Percentiles rank a stretch among this genome's conserved stretches.
Evolutionary conservation across 78 protist species (phyloP).

Genomic region (Dictyostelium firmibasis): DNA sequence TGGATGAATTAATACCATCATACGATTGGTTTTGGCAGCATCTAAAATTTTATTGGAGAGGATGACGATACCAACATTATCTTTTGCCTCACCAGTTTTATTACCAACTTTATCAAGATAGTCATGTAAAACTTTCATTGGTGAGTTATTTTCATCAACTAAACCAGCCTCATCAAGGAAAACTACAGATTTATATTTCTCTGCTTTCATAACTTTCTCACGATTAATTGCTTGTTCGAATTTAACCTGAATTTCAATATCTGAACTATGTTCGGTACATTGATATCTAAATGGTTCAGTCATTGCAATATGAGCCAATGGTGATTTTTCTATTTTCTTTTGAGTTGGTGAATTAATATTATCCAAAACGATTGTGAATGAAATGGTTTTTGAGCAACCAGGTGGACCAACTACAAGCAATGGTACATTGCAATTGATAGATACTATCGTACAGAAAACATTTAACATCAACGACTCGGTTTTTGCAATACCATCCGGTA

Average conservation of each 20-base stretch:
- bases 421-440: slow-evolving; percentile 39
- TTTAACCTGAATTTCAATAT: slow-evolving; percentile 54
- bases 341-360: slow-evolving; percentile 55
- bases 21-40: slow-evolving; percentile 73
- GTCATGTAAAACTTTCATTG: slow-evolving; percentile 69
- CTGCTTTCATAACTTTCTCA: slow-evolving; percentile 26
- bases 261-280: slow-evolving; percentile 59
- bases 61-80: slow-evolving; percentile 25
- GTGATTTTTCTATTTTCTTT: neutral
- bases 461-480: slow-evolving; percentile 56
- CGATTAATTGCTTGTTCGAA: slow-evolving; percentile 52
- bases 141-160: slow-evolving; percentile 27
- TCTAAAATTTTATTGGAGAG: slow-evolving; percentile 51
- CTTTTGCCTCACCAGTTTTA: neutral
- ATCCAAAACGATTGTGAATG: slow-evolving; percentile 39
- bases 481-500: slow-evolving; percentile 68
- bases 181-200: slow-evolving; percentile 20
- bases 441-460: slow-evolving; percentile 30
- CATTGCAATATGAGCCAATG: neutral
- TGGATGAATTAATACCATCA: slow-evolving; percentile 58
- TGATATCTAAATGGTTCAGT: slow-evolving; percentile 54
- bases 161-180: slow-evolving; percentile 55
- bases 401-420: slow-evolving; percentile 75
- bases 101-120: slow-evolving; percentile 36
- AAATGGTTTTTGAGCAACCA: slow-evolving; percentile 65